Evolutionary conservation across 208 protist species (phyloP).

Genomic region (Tritrichomonas musculus): DNA sequence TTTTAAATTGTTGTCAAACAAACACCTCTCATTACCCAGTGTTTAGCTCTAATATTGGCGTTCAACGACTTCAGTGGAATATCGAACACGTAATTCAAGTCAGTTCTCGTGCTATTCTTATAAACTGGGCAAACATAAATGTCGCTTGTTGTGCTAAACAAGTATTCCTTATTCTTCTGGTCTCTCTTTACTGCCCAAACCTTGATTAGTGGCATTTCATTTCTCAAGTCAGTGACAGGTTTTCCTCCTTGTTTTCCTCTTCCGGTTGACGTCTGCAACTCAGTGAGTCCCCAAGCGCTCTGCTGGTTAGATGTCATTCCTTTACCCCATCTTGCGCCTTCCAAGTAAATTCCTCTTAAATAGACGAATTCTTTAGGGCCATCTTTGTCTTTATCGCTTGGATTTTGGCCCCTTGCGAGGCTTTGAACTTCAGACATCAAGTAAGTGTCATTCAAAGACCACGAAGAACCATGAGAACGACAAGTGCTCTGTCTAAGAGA

Average conservation of each 20-base stretch:
- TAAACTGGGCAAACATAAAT: slow-evolving; percentile 91
- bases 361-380: slow-evolving; percentile 69
- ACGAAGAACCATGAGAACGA: slow-evolving; percentile 63
- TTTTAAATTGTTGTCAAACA: slow-evolving; percentile 18
- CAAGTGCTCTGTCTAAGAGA: slow-evolving; percentile 85
- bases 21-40: slow-evolving; percentile 22
- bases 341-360: slow-evolving; percentile 89
- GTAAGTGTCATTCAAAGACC: slow-evolving; percentile 90
- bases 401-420: slow-evolving; percentile 46
- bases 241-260: not conserved
- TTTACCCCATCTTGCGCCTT: slow-evolving; percentile 89
- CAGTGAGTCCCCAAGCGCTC: slow-evolving; percentile 70
- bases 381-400: slow-evolving; percentile 48
- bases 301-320: slow-evolving; percentile 52
- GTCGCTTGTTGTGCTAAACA: not conserved
- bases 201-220: slow-evolving; percentile 83
- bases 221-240: slow-evolving; percentile 35
- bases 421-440: slow-evolving; percentile 77
- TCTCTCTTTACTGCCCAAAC: slow-evolving; percentile 73
- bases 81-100: slow-evolving; percentile 88
- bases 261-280: slow-evolving; percentile 60
- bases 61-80: slow-evolving; percentile 66
- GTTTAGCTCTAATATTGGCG: not conserved
- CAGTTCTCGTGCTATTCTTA: slow-evolving; percentile 79
- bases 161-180: slow-evolving; percentile 6